Base-by-base conservation (phyloP, 805 yeast genomes). In the Yarrowia keelungensis region DNA sequence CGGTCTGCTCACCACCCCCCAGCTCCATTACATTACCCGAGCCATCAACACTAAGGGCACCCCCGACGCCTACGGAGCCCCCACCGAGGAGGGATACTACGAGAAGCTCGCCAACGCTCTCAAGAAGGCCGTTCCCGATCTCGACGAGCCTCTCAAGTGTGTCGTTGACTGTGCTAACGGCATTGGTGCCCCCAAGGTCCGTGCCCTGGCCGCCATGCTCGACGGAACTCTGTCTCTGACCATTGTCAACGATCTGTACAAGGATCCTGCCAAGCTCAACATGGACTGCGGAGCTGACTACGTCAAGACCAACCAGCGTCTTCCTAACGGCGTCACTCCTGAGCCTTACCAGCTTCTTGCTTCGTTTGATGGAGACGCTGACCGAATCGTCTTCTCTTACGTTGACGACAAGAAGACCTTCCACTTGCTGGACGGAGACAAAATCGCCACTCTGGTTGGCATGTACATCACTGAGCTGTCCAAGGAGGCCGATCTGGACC, bases 291-390 rank as follows among this genome's bases (percentile, higher is more conserved):
- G 99, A 67, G 98, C 99, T 8, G 99, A 95, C 78, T 94, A 79
- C 75, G 99, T 95, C 68, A 95, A 95, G 78, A 92, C 97, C 2
- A 86, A 87, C 76, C 98, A 95, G 75, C 82, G 79, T 68, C 81
- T 89, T 54, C 99, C 99, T 8, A 77, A 80, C 3, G 88, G 87
- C 47, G 80, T 90, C 14, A 64, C 71, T 1, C 85, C 87, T 0
- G 74, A 71, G 2, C 79, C 85, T 7, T 78, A 80, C 53, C 78
- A 82, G 69, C 79, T 93, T 65, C 89, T 86, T 74, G 89, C 96
- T 8, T 91, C 97, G 0, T 92, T 92, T 75, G 99, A 95, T 76
- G 99, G 99, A 64, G 99, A 95, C 77, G 98, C 99, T 5, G 99
- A 95, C 77, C 84, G 99, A 74, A 88, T 95, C 64, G 91, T 95